These are phyloP conservation scores for Leishmania major DNA, from an alignment of 208 protist species.

Conservation along the genomic window DNA sequence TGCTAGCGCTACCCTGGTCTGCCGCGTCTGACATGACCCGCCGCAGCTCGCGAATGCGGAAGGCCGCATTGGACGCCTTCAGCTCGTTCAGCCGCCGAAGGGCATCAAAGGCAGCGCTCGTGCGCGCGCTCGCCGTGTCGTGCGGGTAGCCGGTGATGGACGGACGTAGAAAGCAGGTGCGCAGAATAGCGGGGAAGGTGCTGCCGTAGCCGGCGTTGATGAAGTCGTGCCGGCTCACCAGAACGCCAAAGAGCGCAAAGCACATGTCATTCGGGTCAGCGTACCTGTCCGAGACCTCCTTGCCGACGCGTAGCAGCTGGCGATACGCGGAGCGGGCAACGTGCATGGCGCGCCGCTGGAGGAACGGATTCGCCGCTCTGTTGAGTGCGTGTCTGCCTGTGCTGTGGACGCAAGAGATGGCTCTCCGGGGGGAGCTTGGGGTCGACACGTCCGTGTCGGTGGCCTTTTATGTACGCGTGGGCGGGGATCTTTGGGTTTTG, in stretches of 20 bases:
- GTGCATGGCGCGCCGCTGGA: conserved; percentile 40
- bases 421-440: no score
- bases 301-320: conserved; percentile 60
- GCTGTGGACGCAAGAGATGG: not conserved
- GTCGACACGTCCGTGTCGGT: not conserved
- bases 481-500: not conserved
- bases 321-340: conserved; percentile 71
- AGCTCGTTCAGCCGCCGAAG: conserved; percentile 61
- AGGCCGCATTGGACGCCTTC: conserved; percentile 24
- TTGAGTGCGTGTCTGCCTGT: not conserved
- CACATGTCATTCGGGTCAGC: conserved; percentile 61
- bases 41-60: conserved; percentile 32
- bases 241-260: conserved; percentile 73
- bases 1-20: not conserved
- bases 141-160: conserved; percentile 39
- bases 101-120: conserved; percentile 59
- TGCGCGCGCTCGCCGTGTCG: conserved; percentile 48
- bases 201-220: conserved; percentile 68
- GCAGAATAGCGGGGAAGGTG: conserved; percentile 40
- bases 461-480: not conserved
- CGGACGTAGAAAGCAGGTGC: conserved; percentile 64
- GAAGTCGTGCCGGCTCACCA: conserved; percentile 64
- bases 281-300: conserved; percentile 37
- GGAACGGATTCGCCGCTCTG: not conserved
- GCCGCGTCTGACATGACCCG: conserved; percentile 18